Evolutionary conservation across 1,284 basidiomycete genomes (phyloP).

Genomic region (Wallemia ichthyophaga): DNA sequence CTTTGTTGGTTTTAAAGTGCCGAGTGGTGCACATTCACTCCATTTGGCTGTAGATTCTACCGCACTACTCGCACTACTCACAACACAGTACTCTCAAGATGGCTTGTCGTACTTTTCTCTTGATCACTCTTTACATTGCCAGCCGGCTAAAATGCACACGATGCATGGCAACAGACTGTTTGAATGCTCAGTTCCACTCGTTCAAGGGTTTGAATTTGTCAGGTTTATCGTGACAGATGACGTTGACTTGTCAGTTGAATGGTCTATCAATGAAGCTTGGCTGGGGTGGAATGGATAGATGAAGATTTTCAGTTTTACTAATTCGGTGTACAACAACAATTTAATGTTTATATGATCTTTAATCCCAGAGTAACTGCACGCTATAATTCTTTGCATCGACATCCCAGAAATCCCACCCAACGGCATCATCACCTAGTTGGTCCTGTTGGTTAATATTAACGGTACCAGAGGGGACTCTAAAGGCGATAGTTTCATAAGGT

Average conservation of each 20-base stretch:
- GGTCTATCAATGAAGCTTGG: background rate
- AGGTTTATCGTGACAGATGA: background rate
- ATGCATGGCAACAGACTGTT: background rate
- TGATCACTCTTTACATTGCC: background rate
- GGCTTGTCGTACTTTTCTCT: background rate
- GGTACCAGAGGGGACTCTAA: conserved; percentile 67
- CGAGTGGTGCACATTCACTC: background rate
- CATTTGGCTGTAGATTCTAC: background rate
- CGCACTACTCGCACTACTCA: background rate
- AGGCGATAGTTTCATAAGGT: conserved; percentile 94
- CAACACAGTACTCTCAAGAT: background rate
- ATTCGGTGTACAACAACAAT: background rate
- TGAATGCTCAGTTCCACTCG: background rate
- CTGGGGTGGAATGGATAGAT: too few species aligned
- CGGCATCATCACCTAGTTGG: conserved; percentile 39
- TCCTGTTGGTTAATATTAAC: conserved; percentile 39
- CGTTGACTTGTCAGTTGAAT: background rate
- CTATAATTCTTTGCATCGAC: conserved; percentile 82
- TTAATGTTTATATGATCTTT: background rate
- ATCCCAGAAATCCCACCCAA: conserved; percentile 88
- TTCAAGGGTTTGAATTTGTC: background rate
- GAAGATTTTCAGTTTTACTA: too few species aligned
- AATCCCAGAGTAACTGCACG: conserved; percentile 54
- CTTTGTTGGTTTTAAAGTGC: background rate
- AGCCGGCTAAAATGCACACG: background rate